Evolutionary conservation across 2,329 filamentous ascomycete genomes (phyloP), one percentile per base, ranked within the genome.

Genomic region (Acarospora socialis): DNA sequence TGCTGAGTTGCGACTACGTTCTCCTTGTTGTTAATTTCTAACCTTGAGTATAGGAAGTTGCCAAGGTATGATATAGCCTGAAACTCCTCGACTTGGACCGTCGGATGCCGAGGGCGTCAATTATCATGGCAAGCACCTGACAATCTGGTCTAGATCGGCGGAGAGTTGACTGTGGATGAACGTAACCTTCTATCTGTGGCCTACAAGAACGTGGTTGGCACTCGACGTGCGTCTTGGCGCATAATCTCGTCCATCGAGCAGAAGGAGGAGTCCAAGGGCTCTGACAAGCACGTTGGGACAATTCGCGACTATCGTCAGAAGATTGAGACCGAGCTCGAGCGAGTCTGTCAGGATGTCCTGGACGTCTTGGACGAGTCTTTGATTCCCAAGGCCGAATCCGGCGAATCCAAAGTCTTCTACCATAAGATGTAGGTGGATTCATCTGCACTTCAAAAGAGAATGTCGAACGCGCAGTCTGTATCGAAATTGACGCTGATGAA

Each of bases 221-320:
- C 90, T 57, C 80, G 87, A 63, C 87, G 90, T 76, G 87, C 87
- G 57, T 94, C 84, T 52, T 98, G 87, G 87, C 78, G 87, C 67
- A 95, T 98, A 66, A 92, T 98, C 66, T 92, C 86, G 58, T 95
- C 90, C 58, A 95, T 98, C 64, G 87, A 95, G 71, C 87, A 95
- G 67, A 95, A 95, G 78, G 87, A 95, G 71, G 87, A 95, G 68
- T 90, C 84, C 59, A 95, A 94, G 77, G 87, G 87, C 57, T 83
- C 80, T 47, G 83, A 92, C 55, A 87, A 90, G 72, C 87, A 95
- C 63, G 83, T 94, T 53, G 60, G 67, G 51, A 84, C 81, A 63
- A 95, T 95, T 68, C 81, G 81, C 60, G 84, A 93, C 44, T 95
- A 95, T 73, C 87, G 87, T 56, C 77, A 84, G 67, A 94, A 94